A percentile compares a stretch with the other conserved stretches of the same genome.
These are phyloP conservation scores for Backusella macrospora DNA, from an alignment of 192 early-diverging fungal genomes.

Conservation along the genomic window DNA sequence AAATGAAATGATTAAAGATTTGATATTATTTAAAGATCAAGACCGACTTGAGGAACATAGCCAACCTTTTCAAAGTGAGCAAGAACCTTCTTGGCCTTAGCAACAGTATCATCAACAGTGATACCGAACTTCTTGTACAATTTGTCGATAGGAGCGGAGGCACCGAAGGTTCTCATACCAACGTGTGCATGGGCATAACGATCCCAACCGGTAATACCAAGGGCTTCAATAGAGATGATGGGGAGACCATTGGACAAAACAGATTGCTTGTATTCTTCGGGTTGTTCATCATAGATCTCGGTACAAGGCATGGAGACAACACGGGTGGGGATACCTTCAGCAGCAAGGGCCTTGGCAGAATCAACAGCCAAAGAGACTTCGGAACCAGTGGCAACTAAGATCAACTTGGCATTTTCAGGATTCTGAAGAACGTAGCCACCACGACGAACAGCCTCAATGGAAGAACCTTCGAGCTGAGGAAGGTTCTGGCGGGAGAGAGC, in stretches of 20 bases:
- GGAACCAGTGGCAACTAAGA: slow-evolving; percentile 87
- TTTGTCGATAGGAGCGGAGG: slow-evolving; percentile 80
- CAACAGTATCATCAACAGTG: slow-evolving; percentile 69
- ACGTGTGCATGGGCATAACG: slow-evolving; percentile 90
- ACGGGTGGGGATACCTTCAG: slow-evolving; percentile 64
- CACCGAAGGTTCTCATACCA: slow-evolving; percentile 91
- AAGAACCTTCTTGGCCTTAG: slow-evolving; percentile 80
- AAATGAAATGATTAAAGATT: not conserved
- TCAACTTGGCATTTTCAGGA: slow-evolving; percentile 61
- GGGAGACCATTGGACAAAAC: slow-evolving; percentile 84
- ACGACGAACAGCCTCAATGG: slow-evolving; percentile 76
- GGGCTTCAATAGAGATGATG: slow-evolving; percentile 85
- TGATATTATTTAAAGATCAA: slow-evolving; percentile 28
- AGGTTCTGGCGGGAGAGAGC: slow-evolving; percentile 93
- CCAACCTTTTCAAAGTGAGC: slow-evolving; percentile 70
- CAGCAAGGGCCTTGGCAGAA: slow-evolving; percentile 73
- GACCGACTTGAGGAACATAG: slow-evolving; percentile 42
- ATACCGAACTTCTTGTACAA: slow-evolving; percentile 90
- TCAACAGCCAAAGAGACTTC: slow-evolving; percentile 90
- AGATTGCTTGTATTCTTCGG: slow-evolving; percentile 75
- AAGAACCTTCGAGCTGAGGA: slow-evolving; percentile 87
- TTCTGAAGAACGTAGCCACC: slow-evolving; percentile 88
- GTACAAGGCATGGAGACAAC: slow-evolving; percentile 95
- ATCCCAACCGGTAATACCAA: slow-evolving; percentile 85
- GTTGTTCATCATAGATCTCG: slow-evolving; percentile 88